Conservation (phyloP, 148 eudicot species). For the Mesembryanthemum crystallinum region DNA sequence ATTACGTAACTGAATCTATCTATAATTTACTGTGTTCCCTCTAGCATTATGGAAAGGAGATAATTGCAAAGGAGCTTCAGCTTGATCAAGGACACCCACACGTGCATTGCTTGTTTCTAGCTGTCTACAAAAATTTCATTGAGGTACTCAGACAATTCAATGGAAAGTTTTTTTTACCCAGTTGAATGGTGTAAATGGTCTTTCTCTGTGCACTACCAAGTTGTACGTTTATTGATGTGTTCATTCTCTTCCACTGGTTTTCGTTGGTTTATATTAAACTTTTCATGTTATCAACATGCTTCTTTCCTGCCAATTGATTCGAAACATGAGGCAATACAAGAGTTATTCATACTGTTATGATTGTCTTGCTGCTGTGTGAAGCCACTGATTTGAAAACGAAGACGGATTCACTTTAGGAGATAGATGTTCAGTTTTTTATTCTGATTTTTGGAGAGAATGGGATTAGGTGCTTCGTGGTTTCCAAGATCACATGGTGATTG, state of each 20-base stretch:
- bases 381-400: neutral
- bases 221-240: neutral
- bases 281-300: neutral
- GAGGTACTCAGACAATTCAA: conserved; percentile 33
- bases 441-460: neutral
- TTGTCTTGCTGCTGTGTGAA: neutral
- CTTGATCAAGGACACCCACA: conserved; percentile 43
- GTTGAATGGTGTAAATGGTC: neutral
- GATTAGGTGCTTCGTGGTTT: neutral
- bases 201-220: conserved; percentile 1
- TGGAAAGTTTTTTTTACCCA: neutral
- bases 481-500: neutral
- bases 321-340: neutral
- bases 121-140: conserved; percentile 46
- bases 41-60: conserved; percentile 49
- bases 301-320: neutral
- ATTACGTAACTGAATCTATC: neutral
- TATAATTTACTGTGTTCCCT: conserved; percentile 8
- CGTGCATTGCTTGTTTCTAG: conserved; percentile 35
- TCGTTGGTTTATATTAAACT: neutral
- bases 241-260: neutral
- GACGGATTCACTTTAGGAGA: neutral
- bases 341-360: neutral
- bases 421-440: neutral
- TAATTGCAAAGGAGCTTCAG: conserved; percentile 48